phyloP scores from a whole-genome alignment of 2,329 filamentous ascomycete genomes.

The Verticillium zaregamsianum region DNA sequence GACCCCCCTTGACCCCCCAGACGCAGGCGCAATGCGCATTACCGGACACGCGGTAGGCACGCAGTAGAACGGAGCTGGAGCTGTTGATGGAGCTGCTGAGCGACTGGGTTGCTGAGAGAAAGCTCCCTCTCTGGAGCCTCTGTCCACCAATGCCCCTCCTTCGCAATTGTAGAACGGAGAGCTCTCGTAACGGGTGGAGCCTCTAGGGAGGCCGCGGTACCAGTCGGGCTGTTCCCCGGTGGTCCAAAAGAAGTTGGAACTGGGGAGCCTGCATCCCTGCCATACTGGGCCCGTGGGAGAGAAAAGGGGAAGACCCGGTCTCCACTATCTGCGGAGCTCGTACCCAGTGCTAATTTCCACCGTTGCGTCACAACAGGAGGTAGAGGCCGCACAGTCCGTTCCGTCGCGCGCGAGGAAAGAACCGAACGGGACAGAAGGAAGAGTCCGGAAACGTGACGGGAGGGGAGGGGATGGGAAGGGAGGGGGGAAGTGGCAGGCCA shows the following conservation, averaged over 20 bases:
- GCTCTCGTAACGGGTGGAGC: background rate
- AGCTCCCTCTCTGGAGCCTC: background rate
- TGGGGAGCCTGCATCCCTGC: background rate
- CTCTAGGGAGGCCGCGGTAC: background rate
- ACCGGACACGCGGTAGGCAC: background rate
- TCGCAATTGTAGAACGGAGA: background rate
- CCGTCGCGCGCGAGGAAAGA: slow-evolving; percentile 5
- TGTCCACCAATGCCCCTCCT: background rate
- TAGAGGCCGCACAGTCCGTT: slow-evolving; percentile 6
- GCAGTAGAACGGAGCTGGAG: background rate
- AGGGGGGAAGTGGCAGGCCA: slow-evolving; percentile 1
- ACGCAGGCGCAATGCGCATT: background rate
- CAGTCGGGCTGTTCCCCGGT: background rate
- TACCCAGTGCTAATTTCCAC: background rate
- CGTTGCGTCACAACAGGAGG: slow-evolving; percentile 5
- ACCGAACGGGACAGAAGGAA: slow-evolving; percentile 2
- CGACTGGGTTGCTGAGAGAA: background rate
- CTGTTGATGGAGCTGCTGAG: background rate
- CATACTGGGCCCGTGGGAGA: background rate
- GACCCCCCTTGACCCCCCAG: background rate
- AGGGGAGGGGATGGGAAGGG: background rate
- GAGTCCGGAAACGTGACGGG: slow-evolving; percentile 1
- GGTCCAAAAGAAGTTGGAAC: background rate
- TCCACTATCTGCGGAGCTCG: background rate
- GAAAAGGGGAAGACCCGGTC: slow-evolving; percentile 7